These are phyloP conservation scores for Plantago ovata DNA, from an alignment of 257 asterid species.

Conservation along the genomic window DNA sequence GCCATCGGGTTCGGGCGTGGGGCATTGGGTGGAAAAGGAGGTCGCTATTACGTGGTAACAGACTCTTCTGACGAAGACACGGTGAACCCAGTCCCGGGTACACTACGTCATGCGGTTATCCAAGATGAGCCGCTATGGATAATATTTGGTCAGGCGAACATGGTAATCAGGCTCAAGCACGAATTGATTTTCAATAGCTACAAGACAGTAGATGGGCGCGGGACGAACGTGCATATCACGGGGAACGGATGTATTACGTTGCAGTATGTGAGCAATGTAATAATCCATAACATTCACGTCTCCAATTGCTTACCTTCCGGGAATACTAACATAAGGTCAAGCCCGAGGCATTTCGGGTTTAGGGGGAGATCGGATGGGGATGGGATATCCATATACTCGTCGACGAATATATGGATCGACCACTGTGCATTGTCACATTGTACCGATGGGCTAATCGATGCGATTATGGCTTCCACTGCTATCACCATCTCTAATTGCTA, in stretches of 20 bases:
- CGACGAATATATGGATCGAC: constrained; percentile 83
- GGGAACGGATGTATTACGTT: constrained; percentile 83
- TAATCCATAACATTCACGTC: constrained; percentile 64
- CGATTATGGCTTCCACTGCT: constrained; percentile 79
- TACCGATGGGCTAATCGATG: constrained; percentile 81
- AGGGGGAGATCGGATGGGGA: constrained; percentile 89
- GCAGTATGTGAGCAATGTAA: constrained; percentile 67
- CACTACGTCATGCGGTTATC: constrained; percentile 81
- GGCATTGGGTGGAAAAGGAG: constrained; percentile 81
- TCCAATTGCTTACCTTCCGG: constrained; percentile 67
- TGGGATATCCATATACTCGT: constrained; percentile 60
- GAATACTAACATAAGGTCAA: constrained; percentile 57
- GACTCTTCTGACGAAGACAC: constrained; percentile 78
- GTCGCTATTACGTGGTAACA: constrained; percentile 56
- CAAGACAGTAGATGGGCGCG: constrained; percentile 88
- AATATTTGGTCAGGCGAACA: constrained; percentile 44
- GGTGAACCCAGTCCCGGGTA: constrained; percentile 68
- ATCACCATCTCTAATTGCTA: constrained; percentile 72
- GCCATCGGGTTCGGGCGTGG: constrained; percentile 68
- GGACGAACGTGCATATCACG: constrained; percentile 68
- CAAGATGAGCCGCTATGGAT: constrained; percentile 92
- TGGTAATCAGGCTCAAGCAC: constrained; percentile 71
- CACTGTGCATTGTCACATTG: constrained; percentile 79
- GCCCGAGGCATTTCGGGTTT: constrained; percentile 63
- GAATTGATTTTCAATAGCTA: constrained; percentile 66